Conservation (phyloP, 148 eudicot genomes). For the Talinum fruticosum region DNA sequence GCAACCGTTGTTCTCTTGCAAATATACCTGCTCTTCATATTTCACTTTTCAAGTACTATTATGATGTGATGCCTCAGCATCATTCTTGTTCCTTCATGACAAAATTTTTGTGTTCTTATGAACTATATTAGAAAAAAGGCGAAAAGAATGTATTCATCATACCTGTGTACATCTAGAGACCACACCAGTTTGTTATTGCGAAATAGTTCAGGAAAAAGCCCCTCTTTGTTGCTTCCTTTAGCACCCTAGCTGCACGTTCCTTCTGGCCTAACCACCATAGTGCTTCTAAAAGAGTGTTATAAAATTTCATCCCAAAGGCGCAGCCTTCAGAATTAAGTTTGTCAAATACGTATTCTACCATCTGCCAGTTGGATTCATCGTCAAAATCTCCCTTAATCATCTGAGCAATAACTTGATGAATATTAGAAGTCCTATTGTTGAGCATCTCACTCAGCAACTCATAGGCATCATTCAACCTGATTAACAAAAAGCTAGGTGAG, state of each 20-base stretch:
- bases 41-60: no score
- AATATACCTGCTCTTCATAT: no score
- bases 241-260: conserved; percentile 84
- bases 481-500: conserved; percentile 4
- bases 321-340: conserved; percentile 90
- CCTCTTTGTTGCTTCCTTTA: conserved; percentile 82
- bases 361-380: conserved; percentile 88
- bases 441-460: conserved; percentile 86
- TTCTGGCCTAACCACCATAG: conserved; percentile 96
- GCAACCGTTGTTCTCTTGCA: no score
- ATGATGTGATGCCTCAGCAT: neutral
- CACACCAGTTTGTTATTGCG: conserved; percentile 73
- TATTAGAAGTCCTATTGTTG: conserved; percentile 64
- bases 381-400: conserved; percentile 93
- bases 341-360: conserved; percentile 92
- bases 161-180: conserved; percentile 97
- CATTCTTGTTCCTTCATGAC: neutral
- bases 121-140: neutral
- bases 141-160: conserved; percentile 10
- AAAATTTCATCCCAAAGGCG: conserved; percentile 82
- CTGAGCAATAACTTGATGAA: conserved; percentile 87
- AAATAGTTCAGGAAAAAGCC: conserved; percentile 82
- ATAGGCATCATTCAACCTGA: conserved; percentile 64
- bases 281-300: conserved; percentile 82
- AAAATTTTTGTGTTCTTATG: neutral